Conservation (phyloP, 768 basidiomycete genomes). For the Calocybe gangraenosa region DNA sequence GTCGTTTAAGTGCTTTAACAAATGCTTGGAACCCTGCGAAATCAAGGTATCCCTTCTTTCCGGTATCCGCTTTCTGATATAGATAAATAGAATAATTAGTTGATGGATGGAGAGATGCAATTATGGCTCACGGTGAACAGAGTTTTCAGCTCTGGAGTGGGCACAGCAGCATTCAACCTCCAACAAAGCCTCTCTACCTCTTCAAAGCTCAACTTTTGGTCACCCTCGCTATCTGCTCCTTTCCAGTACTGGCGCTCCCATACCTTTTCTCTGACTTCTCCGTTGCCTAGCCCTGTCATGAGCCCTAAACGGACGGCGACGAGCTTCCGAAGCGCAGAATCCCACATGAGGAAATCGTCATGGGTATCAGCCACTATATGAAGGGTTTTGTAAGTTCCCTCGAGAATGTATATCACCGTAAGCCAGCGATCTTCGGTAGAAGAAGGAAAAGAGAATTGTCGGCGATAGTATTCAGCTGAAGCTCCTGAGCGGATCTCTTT, state of each 20-base stretch:
- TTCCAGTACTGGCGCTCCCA: constrained; percentile 88
- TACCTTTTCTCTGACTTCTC: constrained; percentile 58
- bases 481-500: constrained; percentile 78
- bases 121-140: constrained; percentile 50
- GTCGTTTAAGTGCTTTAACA: too few relatives aligned
- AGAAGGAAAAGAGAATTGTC: constrained; percentile 60
- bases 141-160: constrained; percentile 45
- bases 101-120: background rate
- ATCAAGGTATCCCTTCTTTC: too few relatives aligned
- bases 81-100: constrained; percentile 1
- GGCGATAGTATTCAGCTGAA: constrained; percentile 67
- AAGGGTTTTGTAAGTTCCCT: constrained; percentile 78
- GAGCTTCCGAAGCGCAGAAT: constrained; percentile 58
- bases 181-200: constrained; percentile 71
- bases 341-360: constrained; percentile 44
- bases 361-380: constrained; percentile 74
- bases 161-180: constrained; percentile 62
- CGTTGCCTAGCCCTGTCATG: constrained; percentile 61
- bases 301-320: constrained; percentile 64
- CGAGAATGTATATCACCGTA: constrained; percentile 78
- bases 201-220: constrained; percentile 62
- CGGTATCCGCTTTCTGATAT: too few relatives aligned
- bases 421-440: constrained; percentile 74
- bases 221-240: constrained; percentile 56
- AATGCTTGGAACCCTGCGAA: too few relatives aligned